Conservation (phyloP, 78 protist genomes). For the Speleostelium caveatum region DNA sequence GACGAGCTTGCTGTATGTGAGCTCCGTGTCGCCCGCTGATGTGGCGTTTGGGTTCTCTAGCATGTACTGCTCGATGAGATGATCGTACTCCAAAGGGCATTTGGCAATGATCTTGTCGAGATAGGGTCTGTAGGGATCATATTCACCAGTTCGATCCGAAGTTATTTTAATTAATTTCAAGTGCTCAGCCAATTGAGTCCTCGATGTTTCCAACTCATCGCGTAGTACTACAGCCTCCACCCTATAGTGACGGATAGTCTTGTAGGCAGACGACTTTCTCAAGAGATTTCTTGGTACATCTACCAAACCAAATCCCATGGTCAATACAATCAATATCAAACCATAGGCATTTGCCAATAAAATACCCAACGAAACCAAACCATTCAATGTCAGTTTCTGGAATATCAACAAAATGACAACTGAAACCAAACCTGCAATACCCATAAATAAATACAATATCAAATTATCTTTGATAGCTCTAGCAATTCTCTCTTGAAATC, state of each 20-base stretch:
- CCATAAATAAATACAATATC: slow-evolving; percentile 46
- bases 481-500: slow-evolving; percentile 34
- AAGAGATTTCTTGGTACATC: slow-evolving; percentile 69
- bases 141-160: slow-evolving; percentile 54
- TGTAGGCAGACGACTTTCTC: slow-evolving; percentile 8
- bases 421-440: slow-evolving; percentile 28
- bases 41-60: neutral
- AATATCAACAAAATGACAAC: slow-evolving; percentile 6
- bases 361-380: slow-evolving; percentile 8
- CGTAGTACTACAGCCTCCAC: slow-evolving; percentile 36
- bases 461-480: slow-evolving; percentile 63
- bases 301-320: slow-evolving; percentile 62
- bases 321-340: slow-evolving; percentile 14
- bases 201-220: slow-evolving; percentile 11
- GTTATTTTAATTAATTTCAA: slow-evolving; percentile 32
- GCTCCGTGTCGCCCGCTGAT: neutral
- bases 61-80: neutral
- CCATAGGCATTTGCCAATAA: slow-evolving; percentile 59
- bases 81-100: slow-evolving; percentile 13
- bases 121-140: slow-evolving; percentile 51
- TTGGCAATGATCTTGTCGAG: slow-evolving; percentile 57
- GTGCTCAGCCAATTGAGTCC: slow-evolving; percentile 10
- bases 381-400: neutral
- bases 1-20: slow-evolving; percentile 28
- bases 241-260: slow-evolving; percentile 43